Base-by-base conservation (phyloP, 805 yeast genomes). In the Suhomyces sp. region DNA sequence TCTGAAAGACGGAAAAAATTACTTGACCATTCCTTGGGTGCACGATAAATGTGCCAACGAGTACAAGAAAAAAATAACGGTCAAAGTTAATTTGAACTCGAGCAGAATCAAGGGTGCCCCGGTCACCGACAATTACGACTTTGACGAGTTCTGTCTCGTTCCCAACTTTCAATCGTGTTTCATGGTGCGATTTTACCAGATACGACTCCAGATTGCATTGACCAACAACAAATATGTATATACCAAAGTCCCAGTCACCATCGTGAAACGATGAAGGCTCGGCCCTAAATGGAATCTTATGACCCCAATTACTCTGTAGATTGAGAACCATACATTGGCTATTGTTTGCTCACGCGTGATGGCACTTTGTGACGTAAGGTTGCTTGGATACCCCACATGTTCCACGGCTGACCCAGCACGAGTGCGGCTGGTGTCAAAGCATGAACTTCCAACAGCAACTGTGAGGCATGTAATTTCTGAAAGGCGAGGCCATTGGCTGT, bases 101-200 rank as follows among this genome's bases (percentile, higher is more conserved):
- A 51, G 37, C 35, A 17, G 20, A 6, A 15, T 3, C 8, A 25
- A 29, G 7, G 29, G 22, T 19, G 17, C 22, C n/a, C 20, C 20
- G 7, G 22, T 4, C 22, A 10, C 6, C 10, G 3, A 21, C 6
- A 37, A 31, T 3, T 22, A 29, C 4, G 53, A 59, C 2, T 67
- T 53, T 31, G 69, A 72, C 47, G 48, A 53, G 17, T 69, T 64
- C 48, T 61, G 63, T 40, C 58, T 73, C 40, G 71, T 71, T 25
- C 77, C 78, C 13, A 63, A 65, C 49, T 73, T 73, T 58, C 78
- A 73, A 53, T 60, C 65, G 27, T 73, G 78, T 53, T 56, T 59
- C 45, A 43, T 68, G 53, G 62, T 65, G 1, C 56, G 78, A 39
- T 43, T 69, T 37, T 73, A 73, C 54, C 69, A 69, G 49, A 46